Conservation (phyloP, 1,284 basidiomycete species). For the Ustilago hordei region DNA sequence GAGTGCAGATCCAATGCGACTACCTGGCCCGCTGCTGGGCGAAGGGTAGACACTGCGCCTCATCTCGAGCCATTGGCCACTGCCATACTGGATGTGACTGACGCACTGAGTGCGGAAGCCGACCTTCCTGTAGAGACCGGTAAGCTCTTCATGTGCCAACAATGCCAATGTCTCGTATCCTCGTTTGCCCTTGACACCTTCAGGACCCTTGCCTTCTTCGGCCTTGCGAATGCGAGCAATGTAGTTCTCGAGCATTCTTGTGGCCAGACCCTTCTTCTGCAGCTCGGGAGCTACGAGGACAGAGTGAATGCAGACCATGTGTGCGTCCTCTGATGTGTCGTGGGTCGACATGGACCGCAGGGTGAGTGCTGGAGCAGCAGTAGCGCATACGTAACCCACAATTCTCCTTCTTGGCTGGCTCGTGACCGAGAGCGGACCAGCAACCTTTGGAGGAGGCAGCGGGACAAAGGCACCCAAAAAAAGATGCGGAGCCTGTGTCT, state of each 20-base stretch:
- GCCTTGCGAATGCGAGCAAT: conserved; percentile 50
- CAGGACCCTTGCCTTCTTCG: conserved; percentile 49
- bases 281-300: conserved; percentile 59
- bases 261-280: conserved; percentile 57
- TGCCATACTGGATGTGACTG: conserved; percentile 62
- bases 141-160: conserved; percentile 61
- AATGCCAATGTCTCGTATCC: conserved; percentile 64
- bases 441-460: conserved; percentile 59
- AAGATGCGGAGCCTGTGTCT: conserved; percentile 62
- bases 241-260: conserved; percentile 56
- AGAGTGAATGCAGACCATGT: conserved; percentile 66
- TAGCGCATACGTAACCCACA: conserved; percentile 60
- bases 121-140: conserved; percentile 57
- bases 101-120: conserved; percentile 60
- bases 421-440: conserved; percentile 58
- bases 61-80: conserved; percentile 66
- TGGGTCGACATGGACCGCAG: conserved; percentile 59
- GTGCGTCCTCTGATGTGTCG: conserved; percentile 55
- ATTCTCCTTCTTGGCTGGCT: conserved; percentile 51
- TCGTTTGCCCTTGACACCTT: conserved; percentile 46
- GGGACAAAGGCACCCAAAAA: conserved; percentile 64
- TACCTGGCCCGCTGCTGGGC: conserved; percentile 24
- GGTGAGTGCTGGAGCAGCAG: conserved; percentile 62
- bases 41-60: conserved; percentile 54
- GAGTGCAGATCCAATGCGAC: conserved; percentile 28